phyloP scores from a whole-genome alignment of 148 eudicot genomes.

The Nyssa sinensis region DNA sequence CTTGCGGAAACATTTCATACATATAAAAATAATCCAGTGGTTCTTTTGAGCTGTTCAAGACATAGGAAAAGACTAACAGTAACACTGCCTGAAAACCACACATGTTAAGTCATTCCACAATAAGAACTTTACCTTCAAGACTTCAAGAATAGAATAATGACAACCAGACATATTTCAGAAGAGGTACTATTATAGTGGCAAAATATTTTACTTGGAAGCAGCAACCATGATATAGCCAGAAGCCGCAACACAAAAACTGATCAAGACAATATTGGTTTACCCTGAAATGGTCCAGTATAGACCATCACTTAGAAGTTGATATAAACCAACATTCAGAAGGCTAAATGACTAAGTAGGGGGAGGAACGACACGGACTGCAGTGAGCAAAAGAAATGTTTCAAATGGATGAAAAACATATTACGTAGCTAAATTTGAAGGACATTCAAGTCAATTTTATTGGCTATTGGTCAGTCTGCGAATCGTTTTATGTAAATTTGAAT shows the following conservation, averaged over 20 bases:
- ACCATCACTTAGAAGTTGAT: too few species aligned
- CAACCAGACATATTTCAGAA: not conserved
- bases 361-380: not conserved
- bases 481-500: too few species aligned
- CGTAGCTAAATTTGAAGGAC: too few species aligned
- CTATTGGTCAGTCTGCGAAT: too few species aligned
- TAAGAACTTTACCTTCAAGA: not conserved
- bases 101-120: not conserved
- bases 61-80: constrained; percentile 1
- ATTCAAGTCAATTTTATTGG: too few species aligned
- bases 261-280: not conserved
- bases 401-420: constrained; percentile 1
- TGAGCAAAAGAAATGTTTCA: constrained; percentile 7
- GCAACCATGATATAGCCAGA: not conserved
- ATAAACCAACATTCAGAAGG: too few species aligned
- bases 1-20: not conserved
- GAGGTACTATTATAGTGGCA: not conserved
- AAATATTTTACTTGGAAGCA: not conserved
- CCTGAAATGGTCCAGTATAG: not conserved
- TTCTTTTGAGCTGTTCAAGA: constrained; percentile 2
- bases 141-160: not conserved
- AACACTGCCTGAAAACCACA: not conserved
- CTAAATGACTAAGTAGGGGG: not conserved
- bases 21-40: not conserved
- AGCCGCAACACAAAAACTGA: not conserved